These are phyloP conservation scores for Dendrocalamus sinicus DNA, from an alignment of 176 grass and related monocot genomes.

Conservation along the genomic window DNA sequence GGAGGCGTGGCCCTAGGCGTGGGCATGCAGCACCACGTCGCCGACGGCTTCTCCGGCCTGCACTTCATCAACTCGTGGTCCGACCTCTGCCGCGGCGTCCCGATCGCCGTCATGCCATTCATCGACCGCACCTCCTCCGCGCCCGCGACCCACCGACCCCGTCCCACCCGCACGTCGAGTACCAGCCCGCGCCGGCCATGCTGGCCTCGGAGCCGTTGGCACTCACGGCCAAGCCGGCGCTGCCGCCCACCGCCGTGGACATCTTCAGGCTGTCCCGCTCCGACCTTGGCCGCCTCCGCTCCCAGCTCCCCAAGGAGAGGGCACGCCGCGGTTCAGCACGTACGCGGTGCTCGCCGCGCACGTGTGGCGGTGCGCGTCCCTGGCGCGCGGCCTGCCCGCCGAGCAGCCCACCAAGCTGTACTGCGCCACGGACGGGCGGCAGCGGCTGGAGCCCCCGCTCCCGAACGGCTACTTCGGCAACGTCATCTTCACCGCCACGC, in stretches of 20 bases:
- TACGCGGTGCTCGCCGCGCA: slow-evolving; percentile 74
- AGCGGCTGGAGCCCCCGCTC: slow-evolving; percentile 64
- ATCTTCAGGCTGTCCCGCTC: slow-evolving; percentile 66
- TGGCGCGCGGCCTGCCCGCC: slow-evolving; percentile 63
- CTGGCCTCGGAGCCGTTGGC: slow-evolving; percentile 42
- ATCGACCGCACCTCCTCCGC: slow-evolving; percentile 84
- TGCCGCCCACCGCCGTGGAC: slow-evolving; percentile 63
- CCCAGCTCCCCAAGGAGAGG: slow-evolving; percentile 39
- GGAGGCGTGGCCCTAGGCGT: slow-evolving; percentile 82
- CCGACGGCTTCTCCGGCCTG: slow-evolving; percentile 84
- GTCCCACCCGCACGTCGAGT: slow-evolving; percentile 74
- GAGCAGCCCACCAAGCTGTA: slow-evolving; percentile 90
- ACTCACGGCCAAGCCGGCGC: slow-evolving; percentile 33
- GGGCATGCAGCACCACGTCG: slow-evolving; percentile 94
- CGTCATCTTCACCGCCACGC: slow-evolving; percentile 90
- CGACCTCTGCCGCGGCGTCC: slow-evolving; percentile 70
- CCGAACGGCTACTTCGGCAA: slow-evolving; percentile 89
- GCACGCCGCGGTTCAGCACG: slow-evolving; percentile 59
- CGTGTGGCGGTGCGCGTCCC: slow-evolving; percentile 84
- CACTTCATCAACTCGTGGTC: slow-evolving; percentile 98
- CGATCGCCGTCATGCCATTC: slow-evolving; percentile 66
- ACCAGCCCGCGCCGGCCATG: slow-evolving; percentile 83
- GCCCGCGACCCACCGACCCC: slow-evolving; percentile 66
- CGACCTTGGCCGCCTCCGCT: slow-evolving; percentile 58
- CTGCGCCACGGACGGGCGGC: slow-evolving; percentile 79